Evolutionary conservation across 306 rosid genomes (phyloP), one percentile per base, ranked within the genome.

Genomic region (Cicer chorassanicum): DNA sequence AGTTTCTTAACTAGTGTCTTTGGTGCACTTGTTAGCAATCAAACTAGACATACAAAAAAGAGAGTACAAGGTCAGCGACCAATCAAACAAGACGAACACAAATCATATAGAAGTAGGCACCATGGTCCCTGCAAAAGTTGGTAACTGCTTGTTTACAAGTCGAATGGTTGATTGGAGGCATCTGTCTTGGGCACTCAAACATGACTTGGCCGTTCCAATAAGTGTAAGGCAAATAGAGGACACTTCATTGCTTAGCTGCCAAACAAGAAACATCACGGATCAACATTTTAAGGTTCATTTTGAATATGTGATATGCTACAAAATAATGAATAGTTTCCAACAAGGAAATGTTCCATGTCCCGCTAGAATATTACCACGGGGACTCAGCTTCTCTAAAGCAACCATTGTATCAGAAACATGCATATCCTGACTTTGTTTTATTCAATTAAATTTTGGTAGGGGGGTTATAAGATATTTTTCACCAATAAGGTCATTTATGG

Each of bases 161-260:
- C 79, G 86, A 78, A 85, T 75, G 55, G 96, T 91, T 5, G 88
- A 86, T 41, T 53, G 87, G 68, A 94, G 87, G 82, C 84, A 86
- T 80, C 80, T 78, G 75, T 90, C 86, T 63, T 70, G 78, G 14
- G 53, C 74, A 63, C 86, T 83, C 87, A 90, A 78, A 85, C 96
- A 85, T 14, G 84, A 85, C 82, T 84, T 87, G 6, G 96, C 93
- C 13, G 93, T 94, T 72, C 87, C 93, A 6, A 90, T 81, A 77
- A 94, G 82, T 36, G 76, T 73, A 74, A 66, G 74, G 89, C 96
- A 94, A 72, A 85, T 75, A 61, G 85, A 70, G 14, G 75, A 80
- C 67, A 85, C 67, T 77, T 84, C 96, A 51, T 29, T 66, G 72
- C 60, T 86, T 69, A 56, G 68, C 97, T 92, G 89, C 78, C 75